Percentiles rank a stretch among this genome's conserved stretches.
Evolutionary conservation across 352 stramenopile genomes (phyloP).

Genomic region (Globisporangium nodosum): DNA sequence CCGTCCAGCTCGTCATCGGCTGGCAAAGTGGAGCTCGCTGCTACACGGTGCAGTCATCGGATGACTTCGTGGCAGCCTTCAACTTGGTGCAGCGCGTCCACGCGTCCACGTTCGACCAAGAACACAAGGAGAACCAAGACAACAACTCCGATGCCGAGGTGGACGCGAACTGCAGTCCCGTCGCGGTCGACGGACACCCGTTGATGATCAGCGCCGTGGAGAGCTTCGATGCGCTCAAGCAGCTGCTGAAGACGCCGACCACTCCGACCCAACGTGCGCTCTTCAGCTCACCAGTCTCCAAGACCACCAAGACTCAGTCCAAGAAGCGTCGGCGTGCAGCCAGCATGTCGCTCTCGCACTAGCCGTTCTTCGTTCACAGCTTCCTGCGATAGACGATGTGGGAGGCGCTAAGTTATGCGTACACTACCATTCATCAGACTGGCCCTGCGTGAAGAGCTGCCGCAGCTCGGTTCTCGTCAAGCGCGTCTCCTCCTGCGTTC

Average conservation of each 20-base stretch:
- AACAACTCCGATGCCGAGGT: background rate
- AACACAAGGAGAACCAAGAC: background rate
- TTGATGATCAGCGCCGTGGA: background rate
- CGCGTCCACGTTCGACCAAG: slow-evolving; percentile 10
- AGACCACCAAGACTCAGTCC: background rate
- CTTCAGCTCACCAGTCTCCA: slow-evolving; percentile 1
- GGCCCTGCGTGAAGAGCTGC: slow-evolving; percentile 34
- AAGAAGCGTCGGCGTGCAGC: slow-evolving; percentile 11
- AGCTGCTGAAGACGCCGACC: background rate
- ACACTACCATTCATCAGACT: slow-evolving; percentile 6
- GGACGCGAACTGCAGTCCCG: slow-evolving; percentile 13
- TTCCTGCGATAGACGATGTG: slow-evolving; percentile 13
- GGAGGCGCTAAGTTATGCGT: background rate
- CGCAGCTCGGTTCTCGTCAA: slow-evolving; percentile 41
- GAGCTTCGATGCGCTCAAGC: background rate
- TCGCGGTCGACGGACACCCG: slow-evolving; percentile 12
- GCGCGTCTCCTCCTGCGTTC: slow-evolving; percentile 18
- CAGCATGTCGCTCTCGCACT: slow-evolving; percentile 9
- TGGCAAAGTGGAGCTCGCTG: slow-evolving; percentile 15
- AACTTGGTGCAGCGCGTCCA: slow-evolving; percentile 28
- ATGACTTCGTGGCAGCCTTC: slow-evolving; percentile 29
- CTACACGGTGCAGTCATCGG: slow-evolving; percentile 16
- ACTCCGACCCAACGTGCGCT: background rate
- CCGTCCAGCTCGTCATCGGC: slow-evolving; percentile 39
- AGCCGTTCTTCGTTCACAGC: background rate